A percentile compares a stretch with the other conserved stretches of the same genome.
Evolutionary conservation across 345 rosid species (phyloP).

Genomic region (Zanthoxylum bungeanum): DNA sequence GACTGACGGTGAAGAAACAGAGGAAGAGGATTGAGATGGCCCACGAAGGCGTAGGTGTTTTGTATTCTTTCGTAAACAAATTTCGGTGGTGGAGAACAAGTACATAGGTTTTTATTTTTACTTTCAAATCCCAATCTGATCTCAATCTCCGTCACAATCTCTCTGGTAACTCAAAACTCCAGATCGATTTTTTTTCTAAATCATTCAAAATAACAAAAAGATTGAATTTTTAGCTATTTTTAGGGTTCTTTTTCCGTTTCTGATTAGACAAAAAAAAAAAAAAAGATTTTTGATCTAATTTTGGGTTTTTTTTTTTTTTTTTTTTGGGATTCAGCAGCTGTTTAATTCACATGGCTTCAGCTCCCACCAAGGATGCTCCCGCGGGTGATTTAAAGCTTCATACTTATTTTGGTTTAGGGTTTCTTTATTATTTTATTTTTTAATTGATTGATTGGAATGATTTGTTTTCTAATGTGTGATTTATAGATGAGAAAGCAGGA

Average conservation of each 20-base stretch:
- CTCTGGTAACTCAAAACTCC: neutral
- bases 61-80: neutral
- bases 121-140: too few relatives aligned
- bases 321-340: conserved; percentile 11
- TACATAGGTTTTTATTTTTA: too few relatives aligned
- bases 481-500: conserved; percentile 54
- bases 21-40: conserved; percentile 23
- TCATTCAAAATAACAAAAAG: neutral
- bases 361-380: conserved; percentile 49
- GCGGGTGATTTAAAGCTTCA: conserved; percentile 35
- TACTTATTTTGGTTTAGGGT: neutral
- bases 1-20: neutral
- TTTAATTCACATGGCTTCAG: conserved; percentile 53
- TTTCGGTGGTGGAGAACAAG: conserved; percentile 2
- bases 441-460: neutral
- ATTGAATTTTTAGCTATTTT: too few relatives aligned
- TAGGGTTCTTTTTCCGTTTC: too few relatives aligned
- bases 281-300: neutral
- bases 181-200: neutral
- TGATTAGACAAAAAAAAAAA: too few relatives aligned
- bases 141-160: neutral
- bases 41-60: conserved; percentile 6
- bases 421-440: neutral
- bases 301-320: neutral
- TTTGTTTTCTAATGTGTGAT: neutral